A percentile compares a stretch with the other conserved stretches of the same genome.
These are phyloP conservation scores for Immersiella caudata DNA, from an alignment of 495 filamentous ascomycete species.

Conservation along the genomic window DNA sequence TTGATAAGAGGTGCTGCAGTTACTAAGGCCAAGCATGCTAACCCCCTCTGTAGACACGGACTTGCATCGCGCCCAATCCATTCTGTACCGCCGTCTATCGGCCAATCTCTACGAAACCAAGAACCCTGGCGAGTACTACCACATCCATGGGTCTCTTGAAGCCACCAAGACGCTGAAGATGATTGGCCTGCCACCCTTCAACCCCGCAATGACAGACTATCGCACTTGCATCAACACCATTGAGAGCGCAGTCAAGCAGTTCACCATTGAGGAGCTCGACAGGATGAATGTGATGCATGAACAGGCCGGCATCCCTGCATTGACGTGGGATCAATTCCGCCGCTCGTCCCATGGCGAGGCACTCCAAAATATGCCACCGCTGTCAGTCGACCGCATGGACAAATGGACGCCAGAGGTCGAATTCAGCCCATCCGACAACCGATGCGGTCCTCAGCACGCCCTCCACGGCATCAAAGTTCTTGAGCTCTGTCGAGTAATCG, in stretches of 20 bases:
- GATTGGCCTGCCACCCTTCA: constrained; percentile 67
- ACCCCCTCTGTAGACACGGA: constrained; percentile 61
- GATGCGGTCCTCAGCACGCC: constrained; percentile 45
- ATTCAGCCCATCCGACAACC: constrained; percentile 46
- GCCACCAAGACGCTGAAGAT: constrained; percentile 69
- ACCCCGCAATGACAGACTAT: constrained; percentile 67
- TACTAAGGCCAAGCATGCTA: constrained; percentile 14
- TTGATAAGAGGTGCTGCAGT: constrained; percentile 10
- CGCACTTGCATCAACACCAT: constrained; percentile 68
- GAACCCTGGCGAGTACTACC: constrained; percentile 66
- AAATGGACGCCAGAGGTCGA: constrained; percentile 49
- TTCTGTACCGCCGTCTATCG: constrained; percentile 71
- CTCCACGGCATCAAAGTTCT: constrained; percentile 62
- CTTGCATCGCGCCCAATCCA: constrained; percentile 68
- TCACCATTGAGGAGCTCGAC: constrained; percentile 66
- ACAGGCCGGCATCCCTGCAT: constrained; percentile 68
- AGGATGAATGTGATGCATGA: constrained; percentile 60
- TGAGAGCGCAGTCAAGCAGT: constrained; percentile 64
- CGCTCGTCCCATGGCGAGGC: constrained; percentile 60
- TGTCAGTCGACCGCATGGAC: constrained; percentile 28
- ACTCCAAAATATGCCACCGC: constrained; percentile 28
- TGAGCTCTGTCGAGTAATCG: constrained; percentile 69
- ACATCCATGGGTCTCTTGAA: constrained; percentile 78
- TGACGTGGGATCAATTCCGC: constrained; percentile 67
- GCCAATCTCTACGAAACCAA: constrained; percentile 76